Percentiles rank a stretch among this genome's conserved stretches.
Evolutionary conservation across 75 land plant species (phyloP).

Genomic region (Sequoiadendron giganteum): DNA sequence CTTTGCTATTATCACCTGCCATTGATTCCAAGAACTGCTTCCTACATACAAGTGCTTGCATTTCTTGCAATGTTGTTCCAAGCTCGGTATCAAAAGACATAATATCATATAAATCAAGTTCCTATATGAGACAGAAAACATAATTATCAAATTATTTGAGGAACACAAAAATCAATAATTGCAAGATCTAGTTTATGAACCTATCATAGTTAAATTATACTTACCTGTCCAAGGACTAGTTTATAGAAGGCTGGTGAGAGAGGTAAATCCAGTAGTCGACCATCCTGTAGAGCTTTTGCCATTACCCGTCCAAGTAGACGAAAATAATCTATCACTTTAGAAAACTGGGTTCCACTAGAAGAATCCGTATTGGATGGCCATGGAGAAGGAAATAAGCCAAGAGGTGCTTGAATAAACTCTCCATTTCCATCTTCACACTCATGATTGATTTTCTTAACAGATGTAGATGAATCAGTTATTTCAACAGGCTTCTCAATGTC

Average conservation of each 20-base stretch:
- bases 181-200: background rate
- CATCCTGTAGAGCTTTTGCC: conserved; percentile 99
- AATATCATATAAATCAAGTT: conserved; percentile 90
- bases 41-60: conserved; percentile 72
- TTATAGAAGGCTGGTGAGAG: conserved; percentile 85
- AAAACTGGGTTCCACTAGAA: conserved; percentile 63
- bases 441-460: conserved; percentile 8
- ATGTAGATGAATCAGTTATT: conserved; percentile 10
- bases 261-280: conserved; percentile 91
- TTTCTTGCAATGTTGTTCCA: conserved; percentile 80
- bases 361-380: conserved; percentile 68
- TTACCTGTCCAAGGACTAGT: conserved; percentile 90
- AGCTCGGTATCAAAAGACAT: conserved; percentile 78
- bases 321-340: conserved; percentile 74
- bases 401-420: conserved; percentile 48
- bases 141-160: background rate
- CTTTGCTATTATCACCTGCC: conserved; percentile 25
- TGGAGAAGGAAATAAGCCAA: conserved; percentile 85
- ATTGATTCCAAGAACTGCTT: conserved; percentile 59
- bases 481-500: conserved; percentile 30
- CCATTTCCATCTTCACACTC: conserved; percentile 4
- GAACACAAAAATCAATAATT: conserved; percentile 13
- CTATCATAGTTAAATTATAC: conserved; percentile 12
- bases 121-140: conserved; percentile 46
- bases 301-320: conserved; percentile 87